Base-by-base conservation (phyloP, 495 filamentous ascomycete genomes). In the Penicillium mononematosum region DNA sequence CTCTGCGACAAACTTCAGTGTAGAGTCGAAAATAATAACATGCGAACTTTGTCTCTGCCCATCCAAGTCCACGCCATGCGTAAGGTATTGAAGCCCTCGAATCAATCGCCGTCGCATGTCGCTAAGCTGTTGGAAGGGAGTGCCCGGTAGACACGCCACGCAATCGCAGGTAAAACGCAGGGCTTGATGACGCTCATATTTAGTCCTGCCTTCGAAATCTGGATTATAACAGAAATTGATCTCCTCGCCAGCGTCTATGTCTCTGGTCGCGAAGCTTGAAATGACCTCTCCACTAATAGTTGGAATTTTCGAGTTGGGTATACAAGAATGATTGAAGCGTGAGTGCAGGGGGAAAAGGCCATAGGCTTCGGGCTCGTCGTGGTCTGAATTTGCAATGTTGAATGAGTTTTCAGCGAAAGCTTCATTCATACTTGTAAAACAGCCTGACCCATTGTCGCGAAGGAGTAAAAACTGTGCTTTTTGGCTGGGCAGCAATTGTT, bases 341-440 rank as follows among this genome's bases (percentile, higher is more conserved):
- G 41, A 43, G 41, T 43, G 41, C 20, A 43, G 41, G 17, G 11
- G 41, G 17, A 43, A 43, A 43, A 43, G 41, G 17, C 19, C 41
- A 20, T 43, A n/a, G n/a, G 41, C 41, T 43, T 17, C n/a, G 17
- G 41, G 9, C 19, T 20, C 17, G 17, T 20, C 6, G 17, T 9
- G 41, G 17, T 43, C 41, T 43, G 41, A 43, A 43, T 20, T 43
- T 43, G n/a, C 41, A n/a, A 43, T 43, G 41, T 43, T 43, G 41
- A 43, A 43, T 17, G 41, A 43, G n/a, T 43, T 43, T 20, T 43
- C 41, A 19, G 41, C 41, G 8, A 43, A 12, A 20, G 17, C 41
- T 19, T 43, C 41, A 20, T 43, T 43, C 41, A 20, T 43, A 20
- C 41, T 43, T 11, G 41, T 43, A 43, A 43, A 17, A 2, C 19